Percentiles rank a stretch among this genome's conserved stretches.
phyloP scores from a whole-genome alignment of 306 rosid species.

The Citrullus colocynthis region DNA sequence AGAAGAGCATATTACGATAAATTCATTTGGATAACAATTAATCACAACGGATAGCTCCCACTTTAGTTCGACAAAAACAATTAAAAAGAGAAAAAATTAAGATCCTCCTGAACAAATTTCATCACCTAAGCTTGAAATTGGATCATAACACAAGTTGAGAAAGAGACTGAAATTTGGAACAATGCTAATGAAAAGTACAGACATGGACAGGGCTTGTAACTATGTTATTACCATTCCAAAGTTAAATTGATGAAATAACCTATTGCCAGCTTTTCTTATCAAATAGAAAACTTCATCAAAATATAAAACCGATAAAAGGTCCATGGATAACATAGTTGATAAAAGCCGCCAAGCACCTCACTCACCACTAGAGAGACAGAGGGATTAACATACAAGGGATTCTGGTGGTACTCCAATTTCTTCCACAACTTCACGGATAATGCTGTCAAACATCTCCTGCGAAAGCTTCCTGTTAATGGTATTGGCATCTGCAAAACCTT shows the following conservation, averaged over 20 bases:
- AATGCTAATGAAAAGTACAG: not conserved
- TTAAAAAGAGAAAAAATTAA: not conserved
- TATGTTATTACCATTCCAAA: not conserved
- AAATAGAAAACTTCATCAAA: not conserved
- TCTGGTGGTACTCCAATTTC: slow-evolving; percentile 82
- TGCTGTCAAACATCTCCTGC: slow-evolving; percentile 80
- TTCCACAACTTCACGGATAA: slow-evolving; percentile 85
- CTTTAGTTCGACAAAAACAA: not conserved
- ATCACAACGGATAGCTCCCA: not conserved
- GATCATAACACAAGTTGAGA: not conserved
- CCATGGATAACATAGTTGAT: not conserved
- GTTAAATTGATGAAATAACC: not conserved
- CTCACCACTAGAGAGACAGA: not conserved
- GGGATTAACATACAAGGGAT: slow-evolving; percentile 53
- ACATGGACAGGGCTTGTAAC: not conserved
- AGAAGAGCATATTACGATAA: slow-evolving; percentile 15
- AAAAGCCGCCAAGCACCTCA: not conserved
- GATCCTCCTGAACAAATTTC: not conserved
- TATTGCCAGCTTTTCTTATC: not conserved
- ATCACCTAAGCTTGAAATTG: not conserved
- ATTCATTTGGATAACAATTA: not conserved
- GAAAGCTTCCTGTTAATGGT: slow-evolving; percentile 34
- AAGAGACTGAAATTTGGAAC: not conserved
- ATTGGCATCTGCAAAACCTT: slow-evolving; percentile 32
- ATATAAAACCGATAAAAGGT: not conserved